Evolutionary conservation across 257 asterid species (phyloP).

Genomic region (Rhazya stricta): DNA sequence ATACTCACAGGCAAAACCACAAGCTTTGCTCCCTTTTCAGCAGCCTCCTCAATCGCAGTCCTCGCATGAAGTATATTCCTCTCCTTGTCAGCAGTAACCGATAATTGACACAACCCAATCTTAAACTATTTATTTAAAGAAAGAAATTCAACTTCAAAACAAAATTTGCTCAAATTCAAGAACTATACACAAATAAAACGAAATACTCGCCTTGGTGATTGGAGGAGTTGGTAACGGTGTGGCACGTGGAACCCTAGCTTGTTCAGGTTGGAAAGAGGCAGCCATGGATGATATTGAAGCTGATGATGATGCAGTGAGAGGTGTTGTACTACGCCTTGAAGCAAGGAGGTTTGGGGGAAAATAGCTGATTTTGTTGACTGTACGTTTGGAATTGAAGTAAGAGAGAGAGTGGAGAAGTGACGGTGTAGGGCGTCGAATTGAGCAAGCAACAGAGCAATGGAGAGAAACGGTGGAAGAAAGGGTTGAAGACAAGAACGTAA

Average conservation of each 20-base stretch:
- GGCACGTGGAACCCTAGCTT: slow-evolving; percentile 74
- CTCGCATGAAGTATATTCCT: slow-evolving; percentile 74
- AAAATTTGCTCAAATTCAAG: not conserved
- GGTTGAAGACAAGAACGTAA: slow-evolving; percentile 14
- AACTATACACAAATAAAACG: not conserved
- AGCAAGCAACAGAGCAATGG: slow-evolving; percentile 33
- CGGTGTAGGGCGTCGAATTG: slow-evolving; percentile 26
- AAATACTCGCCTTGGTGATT: slow-evolving; percentile 44
- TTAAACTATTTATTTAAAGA: slow-evolving; percentile 52
- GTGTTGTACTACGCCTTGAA: slow-evolving; percentile 26
- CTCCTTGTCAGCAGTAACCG: slow-evolving; percentile 80
- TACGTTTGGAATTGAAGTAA: slow-evolving; percentile 12
- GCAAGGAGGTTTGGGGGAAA: slow-evolving; percentile 2
- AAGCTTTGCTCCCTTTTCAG: slow-evolving; percentile 77
- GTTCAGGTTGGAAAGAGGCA: slow-evolving; percentile 52
- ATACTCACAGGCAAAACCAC: slow-evolving; percentile 77
- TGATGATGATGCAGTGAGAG: slow-evolving; percentile 35
- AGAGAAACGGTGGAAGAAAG: slow-evolving; percentile 1
- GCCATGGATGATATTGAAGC: slow-evolving; percentile 51
- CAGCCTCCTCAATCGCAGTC: slow-evolving; percentile 75
- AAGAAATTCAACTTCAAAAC: not conserved
- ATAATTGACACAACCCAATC: slow-evolving; percentile 79
- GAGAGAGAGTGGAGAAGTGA: slow-evolving; percentile 26
- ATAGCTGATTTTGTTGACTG: slow-evolving; percentile 14
- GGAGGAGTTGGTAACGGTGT: slow-evolving; percentile 50